These are phyloP conservation scores for Wallemia ichthyophaga DNA, from an alignment of 1,284 basidiomycete genomes.

Conservation along the genomic window DNA sequence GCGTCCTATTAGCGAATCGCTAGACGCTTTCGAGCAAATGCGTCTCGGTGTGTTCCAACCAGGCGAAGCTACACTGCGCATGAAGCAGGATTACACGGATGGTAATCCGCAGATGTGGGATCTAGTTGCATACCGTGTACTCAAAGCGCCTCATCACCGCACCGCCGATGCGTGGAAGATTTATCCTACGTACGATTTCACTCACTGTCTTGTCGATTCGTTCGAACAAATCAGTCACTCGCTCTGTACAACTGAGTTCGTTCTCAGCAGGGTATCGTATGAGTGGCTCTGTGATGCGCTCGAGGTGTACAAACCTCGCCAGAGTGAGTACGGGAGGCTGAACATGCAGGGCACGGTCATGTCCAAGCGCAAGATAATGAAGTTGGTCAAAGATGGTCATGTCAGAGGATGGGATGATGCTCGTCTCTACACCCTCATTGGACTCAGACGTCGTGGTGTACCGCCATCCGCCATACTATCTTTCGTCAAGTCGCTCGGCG, in stretches of 20 bases:
- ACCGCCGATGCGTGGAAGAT: conserved; percentile 78
- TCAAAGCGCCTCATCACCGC: conserved; percentile 71
- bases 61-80: conserved; percentile 68
- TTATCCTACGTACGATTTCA: conserved; percentile 96
- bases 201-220: conserved; percentile 92
- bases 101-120: conserved; percentile 99
- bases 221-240: conserved; percentile 99
- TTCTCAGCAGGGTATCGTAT: conserved; percentile 85
- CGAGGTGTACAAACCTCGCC: conserved; percentile 88
- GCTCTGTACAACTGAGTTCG: conserved; percentile 86
- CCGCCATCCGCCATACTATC: conserved; percentile 81
- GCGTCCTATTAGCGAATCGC: conserved; percentile 53
- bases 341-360: conserved; percentile 84
- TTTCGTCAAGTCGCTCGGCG: conserved; percentile 76
- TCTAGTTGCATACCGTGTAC: conserved; percentile 77
- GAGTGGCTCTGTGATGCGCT: conserved; percentile 97
- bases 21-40: conserved; percentile 76
- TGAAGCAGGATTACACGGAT: conserved; percentile 86
- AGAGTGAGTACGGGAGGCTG: conserved; percentile 86
- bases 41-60: conserved; percentile 64
- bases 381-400: conserved; percentile 53
- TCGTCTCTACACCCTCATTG: conserved; percentile 88
- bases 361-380: conserved; percentile 84
- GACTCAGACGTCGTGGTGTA: conserved; percentile 70
- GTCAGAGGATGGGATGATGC: conserved; percentile 95